phyloP scores from a whole-genome alignment of 1,284 basidiomycete genomes.

The Thelephora terrestris region DNA sequence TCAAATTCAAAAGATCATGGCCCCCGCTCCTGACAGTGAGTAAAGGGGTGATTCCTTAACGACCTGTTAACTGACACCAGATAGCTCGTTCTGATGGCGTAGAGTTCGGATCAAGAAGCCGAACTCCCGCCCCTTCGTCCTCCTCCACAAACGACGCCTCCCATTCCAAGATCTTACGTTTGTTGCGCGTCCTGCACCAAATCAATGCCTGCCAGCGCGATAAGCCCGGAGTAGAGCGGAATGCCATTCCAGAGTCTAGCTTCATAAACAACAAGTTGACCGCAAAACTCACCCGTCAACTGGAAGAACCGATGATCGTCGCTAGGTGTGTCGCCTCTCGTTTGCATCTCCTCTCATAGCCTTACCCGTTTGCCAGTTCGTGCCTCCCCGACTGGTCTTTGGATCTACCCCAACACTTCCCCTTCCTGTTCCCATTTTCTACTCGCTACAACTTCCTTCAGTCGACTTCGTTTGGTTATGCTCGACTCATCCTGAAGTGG shows the following conservation, averaged over 20 bases:
- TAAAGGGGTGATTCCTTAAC: conserved; percentile 3
- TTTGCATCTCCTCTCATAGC: background rate
- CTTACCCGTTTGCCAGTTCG: conserved; percentile 41
- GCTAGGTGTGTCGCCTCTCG: conserved; percentile 55
- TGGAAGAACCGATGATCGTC: conserved; percentile 98
- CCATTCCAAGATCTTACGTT: conserved; percentile 84
- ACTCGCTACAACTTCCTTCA: conserved; percentile 95
- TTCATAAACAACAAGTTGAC: conserved; percentile 99
- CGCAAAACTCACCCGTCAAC: conserved; percentile 93
- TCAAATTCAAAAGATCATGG: conserved; percentile 90
- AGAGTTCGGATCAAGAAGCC: conserved; percentile 30
- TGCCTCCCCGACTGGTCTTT: conserved; percentile 96
- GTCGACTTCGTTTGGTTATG: conserved; percentile 95
- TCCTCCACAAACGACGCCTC: conserved; percentile 76
- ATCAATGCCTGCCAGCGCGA: conserved; percentile 58
- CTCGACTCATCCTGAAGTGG: conserved; percentile 85
- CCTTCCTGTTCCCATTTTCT: conserved; percentile 97
- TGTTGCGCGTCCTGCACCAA: conserved; percentile 82
- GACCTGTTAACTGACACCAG: conserved; percentile 1
- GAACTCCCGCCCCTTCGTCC: conserved; percentile 52
- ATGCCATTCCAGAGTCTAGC: conserved; percentile 59
- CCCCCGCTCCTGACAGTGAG: conserved; percentile 66
- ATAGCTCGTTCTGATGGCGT: conserved; percentile 23
- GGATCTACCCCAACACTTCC: conserved; percentile 89
- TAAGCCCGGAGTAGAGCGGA: conserved; percentile 36